Evolutionary conservation across 2,329 filamentous ascomycete species (phyloP).

Genomic region (Fusarium succisae): DNA sequence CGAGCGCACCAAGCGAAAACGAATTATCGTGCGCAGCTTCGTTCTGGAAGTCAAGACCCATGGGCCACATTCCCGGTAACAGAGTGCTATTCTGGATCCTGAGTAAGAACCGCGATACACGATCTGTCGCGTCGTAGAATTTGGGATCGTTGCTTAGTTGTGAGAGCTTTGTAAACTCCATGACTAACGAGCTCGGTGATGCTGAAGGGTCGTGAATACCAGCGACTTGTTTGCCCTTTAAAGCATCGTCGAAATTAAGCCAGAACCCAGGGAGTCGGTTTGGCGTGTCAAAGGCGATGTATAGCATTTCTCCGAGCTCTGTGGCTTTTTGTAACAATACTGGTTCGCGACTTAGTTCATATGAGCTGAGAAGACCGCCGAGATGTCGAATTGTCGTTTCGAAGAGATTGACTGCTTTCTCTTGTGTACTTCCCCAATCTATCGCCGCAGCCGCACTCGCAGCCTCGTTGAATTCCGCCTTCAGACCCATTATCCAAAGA

Average conservation of each 20-base stretch:
- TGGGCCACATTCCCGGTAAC: constrained; percentile 83
- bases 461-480: constrained; percentile 60
- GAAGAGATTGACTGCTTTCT: constrained; percentile 58
- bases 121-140: constrained; percentile 80
- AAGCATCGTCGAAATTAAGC: constrained; percentile 56
- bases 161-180: constrained; percentile 80
- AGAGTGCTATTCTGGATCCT: constrained; percentile 72
- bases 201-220: constrained; percentile 61
- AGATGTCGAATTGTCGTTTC: constrained; percentile 66
- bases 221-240: constrained; percentile 56
- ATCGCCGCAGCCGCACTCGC: constrained; percentile 58
- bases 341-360: constrained; percentile 58
- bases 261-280: constrained; percentile 60
- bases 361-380: constrained; percentile 61
- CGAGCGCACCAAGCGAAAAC: constrained; percentile 63
- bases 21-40: constrained; percentile 60
- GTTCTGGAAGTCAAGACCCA: constrained; percentile 65
- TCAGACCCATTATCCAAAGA: constrained; percentile 69
- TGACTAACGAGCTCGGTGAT: constrained; percentile 69
- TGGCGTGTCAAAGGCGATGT: constrained; percentile 63
- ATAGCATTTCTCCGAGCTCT: constrained; percentile 59
- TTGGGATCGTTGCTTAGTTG: constrained; percentile 77
- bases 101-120: constrained; percentile 76
- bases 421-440: constrained; percentile 60
- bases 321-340: constrained; percentile 44